These are phyloP conservation scores for Thermothielavioides terrestris DNA, from an alignment of 495 filamentous ascomycete species.

Conservation along the genomic window DNA sequence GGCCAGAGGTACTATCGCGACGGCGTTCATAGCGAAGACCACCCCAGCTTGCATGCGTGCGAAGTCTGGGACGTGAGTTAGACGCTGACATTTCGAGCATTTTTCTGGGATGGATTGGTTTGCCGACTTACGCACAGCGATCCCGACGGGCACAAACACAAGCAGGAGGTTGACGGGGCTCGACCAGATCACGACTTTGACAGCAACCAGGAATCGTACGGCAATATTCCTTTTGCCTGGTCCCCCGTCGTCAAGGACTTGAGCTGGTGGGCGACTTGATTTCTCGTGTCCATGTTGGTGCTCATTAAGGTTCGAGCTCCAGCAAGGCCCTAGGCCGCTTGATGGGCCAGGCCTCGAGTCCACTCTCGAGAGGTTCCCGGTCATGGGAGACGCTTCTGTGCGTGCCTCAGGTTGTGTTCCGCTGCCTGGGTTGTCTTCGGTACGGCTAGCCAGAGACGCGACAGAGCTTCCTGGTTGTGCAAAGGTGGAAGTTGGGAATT, in stretches of 20 bases:
- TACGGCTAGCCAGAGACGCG: too few relatives aligned
- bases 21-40: slow-evolving; percentile 54
- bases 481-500: too few relatives aligned
- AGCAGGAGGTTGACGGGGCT: slow-evolving; percentile 75
- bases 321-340: neutral
- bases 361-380: neutral
- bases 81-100: neutral
- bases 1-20: slow-evolving; percentile 77
- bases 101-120: slow-evolving; percentile 16
- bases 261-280: neutral
- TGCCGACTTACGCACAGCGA: slow-evolving; percentile 49
- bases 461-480: too few relatives aligned
- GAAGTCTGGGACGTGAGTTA: neutral
- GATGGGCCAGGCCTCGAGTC: neutral
- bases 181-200: slow-evolving; percentile 48
- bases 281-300: neutral
- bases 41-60: slow-evolving; percentile 20
- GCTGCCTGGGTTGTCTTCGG: too few relatives aligned
- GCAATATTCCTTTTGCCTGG: slow-evolving; percentile 33
- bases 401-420: too few relatives aligned
- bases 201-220: slow-evolving; percentile 41
- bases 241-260: neutral
- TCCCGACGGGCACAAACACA: slow-evolving; percentile 73
- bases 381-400: neutral
- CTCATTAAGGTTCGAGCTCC: neutral